A percentile compares a stretch with the other conserved stretches of the same genome.
Evolutionary conservation across 2,329 filamentous ascomycete species (phyloP).

Genomic region (Xylariaceae sp.): DNA sequence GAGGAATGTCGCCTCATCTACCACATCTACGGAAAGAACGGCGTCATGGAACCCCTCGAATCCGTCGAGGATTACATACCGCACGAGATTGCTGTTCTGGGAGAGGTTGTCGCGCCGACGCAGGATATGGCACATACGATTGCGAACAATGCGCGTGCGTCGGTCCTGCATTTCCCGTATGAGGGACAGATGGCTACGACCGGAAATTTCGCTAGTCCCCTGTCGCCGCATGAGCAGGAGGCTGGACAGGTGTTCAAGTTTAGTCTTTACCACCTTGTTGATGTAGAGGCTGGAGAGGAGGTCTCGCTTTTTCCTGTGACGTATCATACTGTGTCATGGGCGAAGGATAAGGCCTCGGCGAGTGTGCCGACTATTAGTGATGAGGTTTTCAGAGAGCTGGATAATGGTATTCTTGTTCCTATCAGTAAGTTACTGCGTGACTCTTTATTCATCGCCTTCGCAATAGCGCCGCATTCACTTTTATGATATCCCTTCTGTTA

Average conservation of each 20-base stretch:
- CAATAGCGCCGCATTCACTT: background rate
- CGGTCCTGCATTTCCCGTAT: constrained; percentile 33
- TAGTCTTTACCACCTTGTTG: constrained; percentile 37
- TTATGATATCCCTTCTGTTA: no score
- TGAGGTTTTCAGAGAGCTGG: background rate
- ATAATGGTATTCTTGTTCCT: background rate
- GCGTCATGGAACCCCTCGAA: constrained; percentile 28
- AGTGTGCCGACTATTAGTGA: background rate
- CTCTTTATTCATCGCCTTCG: background rate
- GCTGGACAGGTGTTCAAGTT: constrained; percentile 30
- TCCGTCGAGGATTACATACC: constrained; percentile 6
- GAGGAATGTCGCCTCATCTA: constrained; percentile 10
- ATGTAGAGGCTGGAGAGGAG: constrained; percentile 11
- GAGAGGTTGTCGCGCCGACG: constrained; percentile 34
- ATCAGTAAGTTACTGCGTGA: background rate
- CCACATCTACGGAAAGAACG: constrained; percentile 36
- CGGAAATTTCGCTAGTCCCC: constrained; percentile 35
- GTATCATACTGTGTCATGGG: background rate
- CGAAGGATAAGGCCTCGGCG: background rate
- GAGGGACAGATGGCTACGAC: constrained; percentile 35
- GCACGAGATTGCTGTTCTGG: constrained; percentile 35
- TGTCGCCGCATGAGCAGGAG: constrained; percentile 30
- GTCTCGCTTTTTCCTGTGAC: constrained; percentile 10
- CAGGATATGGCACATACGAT: constrained; percentile 26
- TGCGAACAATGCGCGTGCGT: constrained; percentile 12